These are phyloP conservation scores for Cytospora chrysosperma DNA, from an alignment of 2,329 filamentous ascomycete genomes.

Conservation along the genomic window DNA sequence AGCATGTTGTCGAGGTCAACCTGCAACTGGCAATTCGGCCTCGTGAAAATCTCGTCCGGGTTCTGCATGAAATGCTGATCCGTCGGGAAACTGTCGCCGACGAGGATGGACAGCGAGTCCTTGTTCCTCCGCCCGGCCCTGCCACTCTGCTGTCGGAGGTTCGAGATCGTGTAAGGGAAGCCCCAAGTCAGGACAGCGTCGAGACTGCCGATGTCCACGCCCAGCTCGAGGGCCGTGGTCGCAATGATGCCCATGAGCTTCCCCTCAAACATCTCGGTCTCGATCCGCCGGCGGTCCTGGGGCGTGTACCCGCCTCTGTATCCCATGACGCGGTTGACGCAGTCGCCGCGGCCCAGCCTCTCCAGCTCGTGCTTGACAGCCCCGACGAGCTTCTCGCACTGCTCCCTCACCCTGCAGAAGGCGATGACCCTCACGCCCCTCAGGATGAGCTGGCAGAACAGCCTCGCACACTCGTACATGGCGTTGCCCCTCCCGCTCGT, in stretches of 20 bases:
- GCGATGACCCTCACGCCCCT: slow-evolving; percentile 89
- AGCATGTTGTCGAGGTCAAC: slow-evolving; percentile 92
- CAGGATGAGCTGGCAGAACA: slow-evolving; percentile 88
- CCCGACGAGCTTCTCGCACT: slow-evolving; percentile 81
- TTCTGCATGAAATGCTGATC: slow-evolving; percentile 98
- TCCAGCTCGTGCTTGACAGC: slow-evolving; percentile 78
- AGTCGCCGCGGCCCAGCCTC: slow-evolving; percentile 70
- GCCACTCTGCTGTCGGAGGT: slow-evolving; percentile 90
- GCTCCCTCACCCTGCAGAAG: slow-evolving; percentile 83
- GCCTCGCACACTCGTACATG: slow-evolving; percentile 78
- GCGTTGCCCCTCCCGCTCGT: slow-evolving; percentile 82
- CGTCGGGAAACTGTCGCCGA: slow-evolving; percentile 85
- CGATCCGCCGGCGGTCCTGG: slow-evolving; percentile 83
- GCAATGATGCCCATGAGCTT: slow-evolving; percentile 91
- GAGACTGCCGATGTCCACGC: slow-evolving; percentile 90
- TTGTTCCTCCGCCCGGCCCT: slow-evolving; percentile 89
- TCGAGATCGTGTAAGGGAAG: slow-evolving; percentile 94
- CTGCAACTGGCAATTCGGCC: slow-evolving; percentile 83
- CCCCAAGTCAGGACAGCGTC: slow-evolving; percentile 93
- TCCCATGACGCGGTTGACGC: slow-evolving; percentile 81
- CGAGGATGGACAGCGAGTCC: slow-evolving; percentile 84
- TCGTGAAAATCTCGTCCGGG: slow-evolving; percentile 88
- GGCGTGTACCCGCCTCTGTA: slow-evolving; percentile 95
- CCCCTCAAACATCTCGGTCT: slow-evolving; percentile 95
- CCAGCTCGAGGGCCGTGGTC: slow-evolving; percentile 88